phyloP scores from a whole-genome alignment of 2,329 filamentous ascomycete species.

The Elsinoe ampelina region DNA sequence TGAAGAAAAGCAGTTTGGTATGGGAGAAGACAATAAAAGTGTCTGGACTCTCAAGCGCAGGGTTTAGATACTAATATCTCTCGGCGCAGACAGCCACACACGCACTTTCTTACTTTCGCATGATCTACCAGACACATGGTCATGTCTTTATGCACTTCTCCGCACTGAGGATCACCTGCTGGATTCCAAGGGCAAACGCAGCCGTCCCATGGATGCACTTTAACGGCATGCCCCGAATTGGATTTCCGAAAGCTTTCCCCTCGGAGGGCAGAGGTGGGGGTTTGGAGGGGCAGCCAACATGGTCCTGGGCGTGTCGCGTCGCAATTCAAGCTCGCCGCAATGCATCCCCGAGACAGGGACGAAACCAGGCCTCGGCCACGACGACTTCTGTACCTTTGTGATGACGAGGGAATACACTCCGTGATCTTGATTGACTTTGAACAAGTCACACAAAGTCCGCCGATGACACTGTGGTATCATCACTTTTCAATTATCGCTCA shows the following conservation, averaged over 20 bases:
- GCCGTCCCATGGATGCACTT: neutral
- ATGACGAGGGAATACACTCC: neutral
- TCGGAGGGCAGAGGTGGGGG: neutral
- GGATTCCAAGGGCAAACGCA: neutral
- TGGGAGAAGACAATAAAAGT: neutral
- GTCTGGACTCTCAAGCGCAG: neutral
- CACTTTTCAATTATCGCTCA: conserved; percentile 1
- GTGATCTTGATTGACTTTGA: too few relatives aligned
- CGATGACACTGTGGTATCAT: conserved; percentile 2
- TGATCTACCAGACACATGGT: neutral
- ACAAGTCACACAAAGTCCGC: too few relatives aligned
- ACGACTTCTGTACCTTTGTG: neutral
- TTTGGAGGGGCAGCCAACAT: neutral
- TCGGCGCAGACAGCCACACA: conserved; percentile 3
- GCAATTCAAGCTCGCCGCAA: neutral
- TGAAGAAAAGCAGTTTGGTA: neutral
- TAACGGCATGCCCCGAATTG: neutral
- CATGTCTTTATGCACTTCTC: neutral
- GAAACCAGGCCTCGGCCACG: neutral
- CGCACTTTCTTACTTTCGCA: conserved; percentile 1
- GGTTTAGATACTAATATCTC: neutral
- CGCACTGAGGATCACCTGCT: conserved; percentile 3
- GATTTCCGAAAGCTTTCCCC: neutral
- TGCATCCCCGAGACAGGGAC: neutral
- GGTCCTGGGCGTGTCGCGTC: neutral